Conservation (phyloP, 805 yeast species). For the Wickerhamomyces bisporus region DNA sequence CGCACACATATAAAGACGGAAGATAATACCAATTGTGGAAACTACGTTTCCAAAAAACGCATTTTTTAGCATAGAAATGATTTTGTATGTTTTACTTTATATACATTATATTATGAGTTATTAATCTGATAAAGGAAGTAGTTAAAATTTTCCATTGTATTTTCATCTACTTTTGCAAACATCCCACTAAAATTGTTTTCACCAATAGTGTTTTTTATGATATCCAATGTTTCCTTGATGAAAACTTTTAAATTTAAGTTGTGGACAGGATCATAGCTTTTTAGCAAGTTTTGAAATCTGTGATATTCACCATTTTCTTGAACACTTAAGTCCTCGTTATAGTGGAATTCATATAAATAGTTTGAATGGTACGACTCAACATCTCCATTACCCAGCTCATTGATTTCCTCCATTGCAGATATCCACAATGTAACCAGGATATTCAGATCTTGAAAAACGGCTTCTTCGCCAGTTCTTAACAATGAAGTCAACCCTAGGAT, state of each 20-base stretch:
- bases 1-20: too few relatives aligned
- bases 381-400: constrained; percentile 56
- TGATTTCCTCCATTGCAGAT: constrained; percentile 65
- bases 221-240: constrained; percentile 28
- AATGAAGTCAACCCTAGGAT: constrained; percentile 56
- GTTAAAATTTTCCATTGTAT: constrained; percentile 20
- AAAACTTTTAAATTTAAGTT: constrained; percentile 43
- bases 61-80: too few relatives aligned
- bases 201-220: constrained; percentile 11
- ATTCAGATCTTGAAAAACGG: constrained; percentile 26
- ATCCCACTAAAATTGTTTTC: constrained; percentile 5
- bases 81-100: too few relatives aligned
- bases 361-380: constrained; percentile 46
- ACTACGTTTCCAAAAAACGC: too few relatives aligned
- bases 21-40: too few relatives aligned
- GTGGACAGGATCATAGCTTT: constrained; percentile 47
- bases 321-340: constrained; percentile 17
- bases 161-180: constrained; percentile 10
- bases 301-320: constrained; percentile 37
- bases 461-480: constrained; percentile 31
- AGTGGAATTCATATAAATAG: constrained; percentile 27
- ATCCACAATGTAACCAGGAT: constrained; percentile 39
- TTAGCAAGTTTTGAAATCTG: constrained; percentile 34
- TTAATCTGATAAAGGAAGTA: constrained; percentile 13
- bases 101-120: not conserved